Base-by-base conservation (phyloP, 2,329 filamentous ascomycete species). In the Bretziella fagacearum region DNA sequence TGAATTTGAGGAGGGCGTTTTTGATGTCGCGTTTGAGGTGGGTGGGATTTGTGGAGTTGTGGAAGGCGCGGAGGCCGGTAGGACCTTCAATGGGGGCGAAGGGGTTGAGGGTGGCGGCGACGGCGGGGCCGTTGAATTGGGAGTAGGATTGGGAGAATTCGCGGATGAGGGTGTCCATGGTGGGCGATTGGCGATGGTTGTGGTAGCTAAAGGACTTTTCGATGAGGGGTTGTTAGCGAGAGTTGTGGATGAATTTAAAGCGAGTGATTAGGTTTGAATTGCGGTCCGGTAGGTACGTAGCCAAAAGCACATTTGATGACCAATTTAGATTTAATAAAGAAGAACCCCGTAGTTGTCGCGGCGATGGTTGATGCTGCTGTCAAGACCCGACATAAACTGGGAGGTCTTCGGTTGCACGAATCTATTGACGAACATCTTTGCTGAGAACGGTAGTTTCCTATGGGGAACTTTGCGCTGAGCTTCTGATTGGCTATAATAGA, bases 81-180 rank as follows among this genome's bases (percentile, higher is more conserved):
- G 79, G 73, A 50, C 84, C 68, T 40, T 71, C 63, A 25, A 67
- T 56, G 3, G 81, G 73, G 42, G 81, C 62, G 50, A 81, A 68
- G 29, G 89, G 87, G 11, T 74, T 80, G 50, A 96, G 66, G 7
- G 82, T 82, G 51, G 74, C 71, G 17, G 86, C 81, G 30, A 96
- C 72, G 42, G 70, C 68, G 56, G 81, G 80, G 51, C 86, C 86
- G 58, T 83, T 75, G 48, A 71, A 68, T 25, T 65, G 62, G 41
- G 66, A 62, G 56, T 86, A 73, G 32, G 84, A 84, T 49, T 73
- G 65, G 47, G 73, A 75, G 60, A 94, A 93, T 51, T 83, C 76
- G 35, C 69, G 65, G 56, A 93, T 81, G 44, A 91, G 65, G 45
- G 69, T 65, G 57, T 87, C 77, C 85, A 93, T 51, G 32, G 27